Conservation (phyloP, 352 stramenopile species). For the Phytophthora cajani region DNA sequence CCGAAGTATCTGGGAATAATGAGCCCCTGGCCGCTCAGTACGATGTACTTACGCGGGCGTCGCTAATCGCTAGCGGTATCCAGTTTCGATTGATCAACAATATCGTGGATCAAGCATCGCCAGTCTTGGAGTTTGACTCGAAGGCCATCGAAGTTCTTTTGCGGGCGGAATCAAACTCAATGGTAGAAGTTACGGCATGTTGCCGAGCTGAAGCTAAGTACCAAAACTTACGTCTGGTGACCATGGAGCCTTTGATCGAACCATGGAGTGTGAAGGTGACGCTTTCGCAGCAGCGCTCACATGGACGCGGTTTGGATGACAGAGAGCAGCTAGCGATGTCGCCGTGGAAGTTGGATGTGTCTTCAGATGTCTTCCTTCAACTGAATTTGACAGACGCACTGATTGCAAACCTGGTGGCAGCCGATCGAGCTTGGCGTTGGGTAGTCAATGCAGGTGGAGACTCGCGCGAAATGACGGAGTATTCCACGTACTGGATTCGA, state of each 20-base stretch:
- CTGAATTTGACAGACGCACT: conserved; percentile 86
- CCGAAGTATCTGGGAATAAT: conserved; percentile 14
- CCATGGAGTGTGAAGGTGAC: conserved; percentile 68
- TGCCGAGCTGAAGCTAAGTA: conserved; percentile 81
- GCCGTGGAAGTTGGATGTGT: conserved; percentile 68
- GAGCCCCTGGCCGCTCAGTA: conserved; percentile 6
- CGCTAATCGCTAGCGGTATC: conserved; percentile 44
- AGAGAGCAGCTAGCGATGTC: conserved; percentile 16
- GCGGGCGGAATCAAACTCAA: conserved; percentile 40
- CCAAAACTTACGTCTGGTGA: conserved; percentile 84
- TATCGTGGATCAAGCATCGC: conserved; percentile 80
- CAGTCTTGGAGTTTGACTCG: conserved; percentile 73
- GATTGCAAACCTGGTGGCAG: conserved; percentile 79
- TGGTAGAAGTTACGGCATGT: conserved; percentile 41
- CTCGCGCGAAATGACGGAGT: conserved; percentile 77
- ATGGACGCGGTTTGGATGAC: conserved; percentile 26
- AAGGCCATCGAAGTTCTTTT: conserved; percentile 45
- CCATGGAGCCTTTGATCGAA: conserved; percentile 83
- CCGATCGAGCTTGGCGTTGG: conserved; percentile 82
- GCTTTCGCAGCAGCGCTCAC: conserved; percentile 42
- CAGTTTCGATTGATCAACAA: conserved; percentile 86
- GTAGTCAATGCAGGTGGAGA: conserved; percentile 72
- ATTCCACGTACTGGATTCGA: conserved; percentile 88
- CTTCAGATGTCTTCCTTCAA: conserved; percentile 69
- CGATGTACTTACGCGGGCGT: conserved; percentile 41